phyloP scores from a whole-genome alignment of 208 protist genomes.

The Leishmania aethiopica region DNA sequence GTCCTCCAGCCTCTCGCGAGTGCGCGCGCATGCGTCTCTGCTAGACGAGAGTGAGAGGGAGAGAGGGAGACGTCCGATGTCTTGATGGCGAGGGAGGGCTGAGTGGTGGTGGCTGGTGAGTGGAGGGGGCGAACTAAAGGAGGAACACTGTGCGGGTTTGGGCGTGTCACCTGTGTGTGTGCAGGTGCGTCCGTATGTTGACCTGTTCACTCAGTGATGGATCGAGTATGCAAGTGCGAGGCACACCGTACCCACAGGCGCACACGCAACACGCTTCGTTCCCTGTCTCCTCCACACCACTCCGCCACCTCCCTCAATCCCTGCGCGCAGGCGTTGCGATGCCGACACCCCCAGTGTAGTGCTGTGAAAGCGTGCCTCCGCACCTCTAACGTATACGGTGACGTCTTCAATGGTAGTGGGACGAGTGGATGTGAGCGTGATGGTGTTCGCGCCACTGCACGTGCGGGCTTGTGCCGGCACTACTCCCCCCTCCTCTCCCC shows the following conservation, averaged over 20 bases:
- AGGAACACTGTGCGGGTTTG: not conserved
- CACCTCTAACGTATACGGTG: not conserved
- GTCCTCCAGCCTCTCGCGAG: not conserved
- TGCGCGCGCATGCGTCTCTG: not conserved
- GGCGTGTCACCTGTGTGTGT: not conserved
- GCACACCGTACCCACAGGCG: not conserved
- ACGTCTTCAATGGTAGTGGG: not conserved
- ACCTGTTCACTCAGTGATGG: not conserved
- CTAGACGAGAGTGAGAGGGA: not conserved
- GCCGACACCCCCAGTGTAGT: not conserved
- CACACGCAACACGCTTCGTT: not conserved
- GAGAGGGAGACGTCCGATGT: not conserved
- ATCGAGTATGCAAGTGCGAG: not conserved
- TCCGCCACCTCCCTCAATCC: not conserved
- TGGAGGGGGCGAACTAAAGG: not conserved
- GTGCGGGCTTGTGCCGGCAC: not conserved
- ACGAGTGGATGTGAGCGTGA: not conserved
- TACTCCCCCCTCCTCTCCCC: not conserved
- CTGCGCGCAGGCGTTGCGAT: not conserved
- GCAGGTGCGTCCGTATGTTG: not conserved
- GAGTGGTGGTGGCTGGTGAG: not conserved
- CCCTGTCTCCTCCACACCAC: not conserved
- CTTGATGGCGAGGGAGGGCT: not conserved
- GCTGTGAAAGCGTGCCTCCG: not conserved
- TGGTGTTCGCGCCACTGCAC: not conserved